These are phyloP conservation scores for Mariannaea sp. DNA, from an alignment of 2,329 filamentous ascomycete genomes.

Conservation along the genomic window DNA sequence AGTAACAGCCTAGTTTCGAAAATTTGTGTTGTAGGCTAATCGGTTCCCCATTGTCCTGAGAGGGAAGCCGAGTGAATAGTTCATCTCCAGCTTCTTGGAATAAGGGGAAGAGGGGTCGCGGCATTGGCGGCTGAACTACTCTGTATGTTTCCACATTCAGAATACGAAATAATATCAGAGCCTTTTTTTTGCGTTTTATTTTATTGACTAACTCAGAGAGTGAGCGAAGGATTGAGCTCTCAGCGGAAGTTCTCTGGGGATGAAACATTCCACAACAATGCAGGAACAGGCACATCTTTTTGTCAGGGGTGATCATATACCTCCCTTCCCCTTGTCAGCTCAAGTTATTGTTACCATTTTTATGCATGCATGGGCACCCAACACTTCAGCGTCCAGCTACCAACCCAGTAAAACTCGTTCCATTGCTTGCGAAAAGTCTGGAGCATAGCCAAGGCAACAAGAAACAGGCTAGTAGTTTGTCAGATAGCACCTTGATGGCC, in stretches of 20 bases:
- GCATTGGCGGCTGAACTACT: constrained; percentile 22
- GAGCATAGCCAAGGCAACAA: constrained; percentile 4
- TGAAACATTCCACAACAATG: constrained; percentile 11
- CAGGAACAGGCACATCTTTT: constrained; percentile 23
- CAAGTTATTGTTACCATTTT: constrained; percentile 10
- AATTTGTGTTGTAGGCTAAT: not conserved
- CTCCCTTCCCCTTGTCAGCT: not conserved
- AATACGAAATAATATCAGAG: constrained; percentile 22
- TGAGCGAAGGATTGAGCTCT: constrained; percentile 17
- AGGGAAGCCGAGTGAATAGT: constrained; percentile 13
- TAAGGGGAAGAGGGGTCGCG: no score
- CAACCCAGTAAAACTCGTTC: not conserved
- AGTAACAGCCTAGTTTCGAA: not conserved
- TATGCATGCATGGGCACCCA: constrained; percentile 15
- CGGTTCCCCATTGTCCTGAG: constrained; percentile 12
- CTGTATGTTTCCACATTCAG: constrained; percentile 19
- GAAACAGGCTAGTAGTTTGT: not conserved
- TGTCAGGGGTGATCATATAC: constrained; percentile 17
- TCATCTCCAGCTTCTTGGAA: constrained; percentile 29
- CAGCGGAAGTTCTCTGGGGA: constrained; percentile 20
- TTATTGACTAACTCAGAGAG: constrained; percentile 15
- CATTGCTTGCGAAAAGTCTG: constrained; percentile 10
- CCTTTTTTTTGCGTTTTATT: no score
- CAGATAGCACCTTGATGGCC: not conserved
- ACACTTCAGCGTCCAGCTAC: constrained; percentile 21